Conservation (phyloP, 305 asterid genomes). For the Rubia peregrina region DNA sequence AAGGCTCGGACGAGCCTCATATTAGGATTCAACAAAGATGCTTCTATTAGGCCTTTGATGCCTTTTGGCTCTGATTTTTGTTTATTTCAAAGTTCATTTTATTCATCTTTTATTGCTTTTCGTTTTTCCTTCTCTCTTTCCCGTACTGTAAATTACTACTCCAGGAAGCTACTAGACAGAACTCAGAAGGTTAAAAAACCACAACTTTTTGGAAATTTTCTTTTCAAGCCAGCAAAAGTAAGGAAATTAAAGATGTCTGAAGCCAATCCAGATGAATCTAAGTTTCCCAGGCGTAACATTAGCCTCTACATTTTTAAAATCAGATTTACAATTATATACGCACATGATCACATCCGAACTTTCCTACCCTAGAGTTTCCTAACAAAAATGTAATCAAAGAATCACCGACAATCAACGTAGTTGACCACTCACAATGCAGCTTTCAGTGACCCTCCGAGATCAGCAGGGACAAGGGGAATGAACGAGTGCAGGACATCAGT, state of each 20-base stretch:
- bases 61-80: conserved; percentile 6
- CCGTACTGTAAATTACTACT: background rate
- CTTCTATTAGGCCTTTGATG: conserved; percentile 2
- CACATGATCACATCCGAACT: conserved; percentile 11
- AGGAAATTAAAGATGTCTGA: background rate
- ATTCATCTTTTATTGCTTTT: background rate
- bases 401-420: conserved; percentile 13
- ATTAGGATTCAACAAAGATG: background rate
- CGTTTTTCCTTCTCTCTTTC: background rate
- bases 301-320: background rate
- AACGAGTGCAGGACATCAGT: conserved; percentile 90
- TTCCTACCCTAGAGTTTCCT: conserved; percentile 18
- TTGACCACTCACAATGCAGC: conserved; percentile 30
- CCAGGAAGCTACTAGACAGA: too few species aligned
- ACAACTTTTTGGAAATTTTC: background rate
- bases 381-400: conserved; percentile 8
- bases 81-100: background rate
- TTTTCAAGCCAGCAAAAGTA: background rate
- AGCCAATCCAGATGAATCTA: conserved; percentile 2
- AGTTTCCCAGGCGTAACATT: background rate
- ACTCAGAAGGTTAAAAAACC: too few species aligned
- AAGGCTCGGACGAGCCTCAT: background rate
- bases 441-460: conserved; percentile 74
- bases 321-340: conserved; percentile 26
- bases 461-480: conserved; percentile 83